Percentiles rank a stretch among this genome's conserved stretches.
Evolutionary conservation across 2,329 filamentous ascomycete species (phyloP).

Genomic region (Metarhizium brunneum): DNA sequence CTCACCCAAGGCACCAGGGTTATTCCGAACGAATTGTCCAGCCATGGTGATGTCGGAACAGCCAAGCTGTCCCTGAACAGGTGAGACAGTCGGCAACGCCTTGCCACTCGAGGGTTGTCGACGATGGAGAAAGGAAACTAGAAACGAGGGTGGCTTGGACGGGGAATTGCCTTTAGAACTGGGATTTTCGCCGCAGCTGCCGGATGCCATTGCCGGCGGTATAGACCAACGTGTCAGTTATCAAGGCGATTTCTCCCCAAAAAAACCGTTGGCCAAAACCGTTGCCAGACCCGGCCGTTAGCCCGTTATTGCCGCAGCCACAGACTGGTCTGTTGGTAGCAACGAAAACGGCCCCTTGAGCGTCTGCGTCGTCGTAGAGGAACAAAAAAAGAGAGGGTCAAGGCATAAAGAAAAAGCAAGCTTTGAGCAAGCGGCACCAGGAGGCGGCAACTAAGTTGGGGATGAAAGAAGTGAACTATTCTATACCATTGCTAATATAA

Average conservation of each 20-base stretch:
- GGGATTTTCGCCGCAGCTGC: constrained; percentile 3
- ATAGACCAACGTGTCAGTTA: not conserved
- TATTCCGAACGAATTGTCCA: constrained; percentile 25
- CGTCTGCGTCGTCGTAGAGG: not conserved
- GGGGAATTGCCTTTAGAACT: constrained; percentile 6
- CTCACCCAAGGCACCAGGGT: constrained; percentile 42
- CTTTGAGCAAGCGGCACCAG: not conserved
- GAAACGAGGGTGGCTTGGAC: constrained; percentile 12
- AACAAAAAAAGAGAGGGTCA: not conserved
- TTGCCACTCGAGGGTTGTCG: constrained; percentile 36
- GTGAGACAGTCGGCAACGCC: constrained; percentile 15
- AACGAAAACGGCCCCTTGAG: not conserved
- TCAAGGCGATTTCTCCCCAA: not conserved
- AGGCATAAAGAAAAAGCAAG: not conserved
- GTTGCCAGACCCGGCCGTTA: not conserved
- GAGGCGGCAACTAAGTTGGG: not conserved
- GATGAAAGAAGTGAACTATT: not conserved
- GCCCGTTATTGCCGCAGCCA: not conserved
- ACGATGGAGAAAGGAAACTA: constrained; percentile 41
- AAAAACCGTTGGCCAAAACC: not conserved
- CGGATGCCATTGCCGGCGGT: constrained; percentile 12
- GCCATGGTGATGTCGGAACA: constrained; percentile 16
- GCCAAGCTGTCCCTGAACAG: not conserved
- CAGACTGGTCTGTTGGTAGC: not conserved
- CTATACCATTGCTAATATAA: constrained; percentile 1